Percentiles rank a stretch among this genome's conserved stretches.
These are phyloP conservation scores for Penicillium egyptiacum DNA, from an alignment of 495 filamentous ascomycete species.

Conservation along the genomic window DNA sequence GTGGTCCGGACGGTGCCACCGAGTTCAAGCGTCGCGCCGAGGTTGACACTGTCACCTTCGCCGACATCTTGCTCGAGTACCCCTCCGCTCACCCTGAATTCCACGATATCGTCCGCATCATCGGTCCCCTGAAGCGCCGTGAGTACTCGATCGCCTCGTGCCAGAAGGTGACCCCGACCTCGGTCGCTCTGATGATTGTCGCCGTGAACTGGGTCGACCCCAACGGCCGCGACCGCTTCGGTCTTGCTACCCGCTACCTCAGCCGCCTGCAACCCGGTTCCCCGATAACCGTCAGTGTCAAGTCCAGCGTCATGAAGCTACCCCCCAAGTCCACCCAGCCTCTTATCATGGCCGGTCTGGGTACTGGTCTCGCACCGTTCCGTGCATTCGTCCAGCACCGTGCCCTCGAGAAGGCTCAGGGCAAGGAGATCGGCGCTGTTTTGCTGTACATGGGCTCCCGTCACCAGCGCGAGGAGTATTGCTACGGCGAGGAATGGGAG, in stretches of 20 bases:
- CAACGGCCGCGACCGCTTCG: conserved; percentile 83
- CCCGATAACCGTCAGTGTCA: conserved; percentile 84
- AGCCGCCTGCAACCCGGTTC: conserved; percentile 69
- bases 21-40: conserved; percentile 95
- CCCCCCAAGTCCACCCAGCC: conserved; percentile 81
- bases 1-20: conserved; percentile 76
- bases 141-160: conserved; percentile 98
- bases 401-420: conserved; percentile 92
- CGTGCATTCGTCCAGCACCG: conserved; percentile 97
- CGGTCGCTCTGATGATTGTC: conserved; percentile 93
- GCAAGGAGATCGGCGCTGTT: conserved; percentile 89
- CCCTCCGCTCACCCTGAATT: conserved; percentile 85
- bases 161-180: conserved; percentile 84
- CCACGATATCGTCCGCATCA: conserved; percentile 86
- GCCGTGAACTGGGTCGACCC: conserved; percentile 94
- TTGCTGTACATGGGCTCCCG: conserved; percentile 96
- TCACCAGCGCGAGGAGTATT: conserved; percentile 96
- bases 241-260: conserved; percentile 89
- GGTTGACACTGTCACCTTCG: conserved; percentile 90
- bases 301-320: conserved; percentile 97
- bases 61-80: conserved; percentile 85
- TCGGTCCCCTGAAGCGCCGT: conserved; percentile 88
- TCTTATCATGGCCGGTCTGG: conserved; percentile 98
- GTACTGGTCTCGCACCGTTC: conserved; percentile 96
- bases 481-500: conserved; percentile 99